Evolutionary conservation across 805 yeast species (phyloP).

Genomic region (Priceomyces castillae): DNA sequence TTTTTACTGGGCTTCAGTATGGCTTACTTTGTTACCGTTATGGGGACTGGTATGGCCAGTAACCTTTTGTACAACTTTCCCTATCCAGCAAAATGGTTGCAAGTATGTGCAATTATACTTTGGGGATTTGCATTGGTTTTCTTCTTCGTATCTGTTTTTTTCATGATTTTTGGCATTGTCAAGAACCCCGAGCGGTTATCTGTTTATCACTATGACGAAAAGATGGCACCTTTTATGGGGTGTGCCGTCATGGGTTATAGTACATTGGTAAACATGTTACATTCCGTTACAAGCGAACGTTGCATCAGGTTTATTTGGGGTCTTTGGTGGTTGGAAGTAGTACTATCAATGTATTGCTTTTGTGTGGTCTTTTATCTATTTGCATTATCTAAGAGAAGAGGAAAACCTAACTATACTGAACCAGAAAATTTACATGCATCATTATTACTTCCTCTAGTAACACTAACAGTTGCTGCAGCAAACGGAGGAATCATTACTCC

Average conservation of each 20-base stretch:
- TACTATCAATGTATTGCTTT: conserved; percentile 54
- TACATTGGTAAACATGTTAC: conserved; percentile 60
- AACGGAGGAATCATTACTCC: conserved; percentile 57
- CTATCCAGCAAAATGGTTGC: conserved; percentile 58
- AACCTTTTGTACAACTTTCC: conserved; percentile 64
- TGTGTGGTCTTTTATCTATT: conserved; percentile 57
- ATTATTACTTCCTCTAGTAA: conserved; percentile 70
- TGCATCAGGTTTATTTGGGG: conserved; percentile 54
- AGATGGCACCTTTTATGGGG: conserved; percentile 65
- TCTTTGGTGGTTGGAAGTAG: conserved; percentile 73
- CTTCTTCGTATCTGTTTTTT: conserved; percentile 40
- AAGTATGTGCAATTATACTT: conserved; percentile 55
- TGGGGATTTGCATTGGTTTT: conserved; percentile 57
- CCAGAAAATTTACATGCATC: conserved; percentile 49
- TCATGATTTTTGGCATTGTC: conserved; percentile 41
- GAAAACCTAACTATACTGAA: conserved; percentile 18
- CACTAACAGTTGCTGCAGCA: conserved; percentile 73
- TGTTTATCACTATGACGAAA: conserved; percentile 30
- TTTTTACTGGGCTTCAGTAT: conserved; percentile 33
- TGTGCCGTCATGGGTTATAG: conserved; percentile 78
- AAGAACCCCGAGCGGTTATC: conserved; percentile 24
- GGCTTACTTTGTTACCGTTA: conserved; percentile 66
- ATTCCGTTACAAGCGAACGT: conserved; percentile 36
- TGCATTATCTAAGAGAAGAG: conserved; percentile 37
- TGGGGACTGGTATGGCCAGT: conserved; percentile 82